Conservation (phyloP, 805 yeast genomes). For the Sugiyamaella lignohabitans region DNA sequence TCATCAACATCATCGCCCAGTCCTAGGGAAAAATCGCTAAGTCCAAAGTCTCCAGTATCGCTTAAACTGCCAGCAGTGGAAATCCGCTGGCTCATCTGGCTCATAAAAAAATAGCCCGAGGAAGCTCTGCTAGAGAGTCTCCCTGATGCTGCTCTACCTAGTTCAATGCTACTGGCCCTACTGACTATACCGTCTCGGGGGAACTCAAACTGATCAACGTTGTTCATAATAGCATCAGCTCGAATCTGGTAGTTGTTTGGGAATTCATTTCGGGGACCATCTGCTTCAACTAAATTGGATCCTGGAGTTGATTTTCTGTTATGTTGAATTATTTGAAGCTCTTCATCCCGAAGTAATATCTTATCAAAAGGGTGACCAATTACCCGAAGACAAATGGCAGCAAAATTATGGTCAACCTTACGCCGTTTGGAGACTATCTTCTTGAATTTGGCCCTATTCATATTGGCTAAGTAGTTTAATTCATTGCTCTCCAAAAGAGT, state of each 20-base stretch:
- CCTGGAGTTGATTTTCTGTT: background rate
- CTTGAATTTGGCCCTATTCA: background rate
- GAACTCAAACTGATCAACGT: background rate
- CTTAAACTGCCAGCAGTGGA: too few relatives aligned
- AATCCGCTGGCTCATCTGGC: background rate
- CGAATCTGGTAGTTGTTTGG: too few relatives aligned
- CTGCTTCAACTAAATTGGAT: background rate
- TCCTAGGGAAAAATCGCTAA: background rate
- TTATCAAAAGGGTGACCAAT: background rate
- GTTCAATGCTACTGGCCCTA: slow-evolving; percentile 4
- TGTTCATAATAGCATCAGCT: background rate
- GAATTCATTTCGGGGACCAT: too few relatives aligned
- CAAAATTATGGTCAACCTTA: background rate
- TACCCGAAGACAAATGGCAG: background rate
- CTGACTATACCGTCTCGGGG: background rate
- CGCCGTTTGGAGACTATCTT: background rate
- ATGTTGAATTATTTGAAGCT: background rate
- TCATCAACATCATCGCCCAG: background rate
- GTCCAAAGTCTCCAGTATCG: background rate
- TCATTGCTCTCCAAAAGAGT: background rate
- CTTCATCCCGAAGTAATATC: background rate
- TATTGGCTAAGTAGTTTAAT: background rate
- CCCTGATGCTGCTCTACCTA: slow-evolving; percentile 4
- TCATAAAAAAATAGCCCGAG: background rate
- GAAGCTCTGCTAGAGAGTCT: slow-evolving; percentile 3